phyloP scores from a whole-genome alignment of 345 rosid genomes.

The Gossypium ekmanianum region DNA sequence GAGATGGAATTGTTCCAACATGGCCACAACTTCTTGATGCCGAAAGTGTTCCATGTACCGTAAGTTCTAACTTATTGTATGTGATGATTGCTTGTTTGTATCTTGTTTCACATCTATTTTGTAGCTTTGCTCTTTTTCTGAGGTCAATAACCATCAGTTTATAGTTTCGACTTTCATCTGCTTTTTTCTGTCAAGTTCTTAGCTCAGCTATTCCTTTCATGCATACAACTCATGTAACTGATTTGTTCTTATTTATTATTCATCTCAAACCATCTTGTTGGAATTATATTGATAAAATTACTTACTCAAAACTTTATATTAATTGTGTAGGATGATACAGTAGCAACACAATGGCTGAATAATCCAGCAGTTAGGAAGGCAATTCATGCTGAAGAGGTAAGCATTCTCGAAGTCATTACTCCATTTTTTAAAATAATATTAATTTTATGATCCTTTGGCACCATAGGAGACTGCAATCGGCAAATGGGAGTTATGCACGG shows the following conservation, averaged over 20 bases:
- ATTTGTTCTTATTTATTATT: neutral
- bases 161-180: neutral
- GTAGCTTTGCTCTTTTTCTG: neutral
- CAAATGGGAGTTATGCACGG: conserved; percentile 52
- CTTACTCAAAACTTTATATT: neutral
- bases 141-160: neutral
- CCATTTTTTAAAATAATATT: neutral
- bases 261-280: neutral
- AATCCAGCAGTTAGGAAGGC: conserved; percentile 65
- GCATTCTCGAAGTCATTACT: conserved; percentile 9
- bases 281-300: conserved; percentile 33
- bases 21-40: conserved; percentile 72
- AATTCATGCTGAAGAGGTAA: conserved; percentile 61
- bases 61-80: conserved; percentile 31
- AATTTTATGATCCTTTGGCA: neutral
- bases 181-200: neutral
- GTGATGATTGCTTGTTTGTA: neutral
- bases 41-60: conserved; percentile 50
- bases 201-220: neutral
- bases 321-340: conserved; percentile 58
- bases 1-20: conserved; percentile 74
- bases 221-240: no score
- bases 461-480: conserved; percentile 46
- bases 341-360: conserved; percentile 77
- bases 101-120: neutral